Conservation (phyloP, 1,284 basidiomycete genomes). For the Boletellus dicymbophilus region DNA sequence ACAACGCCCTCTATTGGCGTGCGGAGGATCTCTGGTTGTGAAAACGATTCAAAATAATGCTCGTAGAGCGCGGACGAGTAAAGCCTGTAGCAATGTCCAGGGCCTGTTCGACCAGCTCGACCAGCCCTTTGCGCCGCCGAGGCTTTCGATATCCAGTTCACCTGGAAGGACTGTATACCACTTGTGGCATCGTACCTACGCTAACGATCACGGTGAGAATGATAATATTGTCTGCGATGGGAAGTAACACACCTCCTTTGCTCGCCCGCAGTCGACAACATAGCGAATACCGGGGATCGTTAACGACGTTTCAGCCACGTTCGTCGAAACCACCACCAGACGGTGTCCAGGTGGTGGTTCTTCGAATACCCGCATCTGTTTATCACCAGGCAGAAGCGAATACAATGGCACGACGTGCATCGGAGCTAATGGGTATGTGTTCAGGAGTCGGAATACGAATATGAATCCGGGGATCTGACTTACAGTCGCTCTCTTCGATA, state of each 20-base stretch:
- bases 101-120: slow-evolving; percentile 94
- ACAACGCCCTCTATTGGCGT: slow-evolving; percentile 98
- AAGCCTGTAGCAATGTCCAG: slow-evolving; percentile 91
- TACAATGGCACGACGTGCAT: slow-evolving; percentile 93
- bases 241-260: slow-evolving; percentile 76
- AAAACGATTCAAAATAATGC: slow-evolving; percentile 88
- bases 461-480: slow-evolving; percentile 25
- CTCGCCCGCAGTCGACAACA: slow-evolving; percentile 95
- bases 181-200: slow-evolving; percentile 96
- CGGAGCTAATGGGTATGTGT: slow-evolving; percentile 53
- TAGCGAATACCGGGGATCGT: slow-evolving; percentile 98
- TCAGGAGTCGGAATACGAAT: background rate
- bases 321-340: slow-evolving; percentile 96
- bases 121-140: slow-evolving; percentile 95
- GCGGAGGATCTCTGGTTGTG: slow-evolving; percentile 90
- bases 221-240: background rate
- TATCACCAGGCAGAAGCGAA: slow-evolving; percentile 94
- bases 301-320: slow-evolving; percentile 98
- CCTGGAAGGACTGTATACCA: slow-evolving; percentile 95
- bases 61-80: slow-evolving; percentile 92
- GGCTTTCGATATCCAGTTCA: slow-evolving; percentile 95
- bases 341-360: slow-evolving; percentile 84
- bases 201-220: slow-evolving; percentile 44
- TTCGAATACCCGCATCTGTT: slow-evolving; percentile 96
- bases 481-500: slow-evolving; percentile 63